phyloP scores from a whole-genome alignment of 2,329 filamentous ascomycete species.

The Arthrobotrys sphaeroides region DNA sequence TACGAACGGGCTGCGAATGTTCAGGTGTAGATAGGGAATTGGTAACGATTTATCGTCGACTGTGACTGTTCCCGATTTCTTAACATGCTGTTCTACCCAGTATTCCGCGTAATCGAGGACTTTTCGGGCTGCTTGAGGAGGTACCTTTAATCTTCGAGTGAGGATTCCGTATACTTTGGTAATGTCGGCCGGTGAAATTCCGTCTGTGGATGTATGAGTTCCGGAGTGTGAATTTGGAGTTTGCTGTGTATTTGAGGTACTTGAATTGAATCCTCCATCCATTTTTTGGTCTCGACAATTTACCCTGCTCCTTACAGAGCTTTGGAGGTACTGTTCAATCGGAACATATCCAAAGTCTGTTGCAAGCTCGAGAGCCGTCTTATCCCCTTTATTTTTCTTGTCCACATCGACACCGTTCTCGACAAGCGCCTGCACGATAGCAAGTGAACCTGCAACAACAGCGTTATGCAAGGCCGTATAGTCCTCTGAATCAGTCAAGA shows the following conservation, averaged over 20 bases:
- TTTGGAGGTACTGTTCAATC: neutral
- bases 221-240: neutral
- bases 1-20: neutral
- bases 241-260: neutral
- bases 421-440: neutral
- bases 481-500: neutral
- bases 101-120: slow-evolving; percentile 14
- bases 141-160: neutral
- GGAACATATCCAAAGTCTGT: neutral
- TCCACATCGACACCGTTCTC: neutral
- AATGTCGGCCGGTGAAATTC: neutral
- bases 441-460: neutral
- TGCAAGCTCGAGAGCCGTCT: neutral
- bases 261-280: no score
- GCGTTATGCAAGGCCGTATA: slow-evolving; percentile 1
- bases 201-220: neutral
- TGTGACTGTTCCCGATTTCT: neutral
- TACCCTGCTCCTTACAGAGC: neutral
- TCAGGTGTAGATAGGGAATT: neutral
- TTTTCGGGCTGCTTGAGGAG: neutral
- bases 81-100: slow-evolving; percentile 1
- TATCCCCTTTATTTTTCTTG: neutral
- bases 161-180: neutral
- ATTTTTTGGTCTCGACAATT: no score
- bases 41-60: neutral